Base-by-base conservation (phyloP, 106 monocot genomes). In the Cymbidium sinense region DNA sequence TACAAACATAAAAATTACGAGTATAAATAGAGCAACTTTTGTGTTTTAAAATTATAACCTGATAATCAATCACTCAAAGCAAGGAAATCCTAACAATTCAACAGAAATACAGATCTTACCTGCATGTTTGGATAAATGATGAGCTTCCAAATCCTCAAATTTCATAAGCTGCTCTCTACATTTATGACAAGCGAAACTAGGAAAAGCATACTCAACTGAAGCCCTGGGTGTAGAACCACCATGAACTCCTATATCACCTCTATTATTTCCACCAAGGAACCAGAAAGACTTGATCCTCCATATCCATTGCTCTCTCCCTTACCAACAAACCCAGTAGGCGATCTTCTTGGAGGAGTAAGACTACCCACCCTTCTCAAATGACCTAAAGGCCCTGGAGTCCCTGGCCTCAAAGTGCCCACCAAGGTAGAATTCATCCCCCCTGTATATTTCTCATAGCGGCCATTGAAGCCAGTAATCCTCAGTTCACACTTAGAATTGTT, bases 101-200 rank as follows among this genome's bases (percentile, higher is more conserved):
- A 7, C 47, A 47, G 15, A 47, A 13, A 47, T 47, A 47, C 13
- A 47, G 15, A 47, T 47, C 20, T 36, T 74, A 98, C 96, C 96
- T 76, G 96, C 93, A 86, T 98, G 96, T 50, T 98, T 91, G 81
- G 91, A 91, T n/a, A 98, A 84, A 80, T 94, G 91, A 82, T 94
- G 96, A 6, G 89, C 84, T 67, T 98, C 96, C 81, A 98, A 76
- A 12, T 75, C 85, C 37, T 90, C 88, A 88, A 88, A 82, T 77
- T 91, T 94, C 28, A 77, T 41, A 77, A 94, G 91, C 82, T 86
- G 83, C 76, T 98, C 96, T 28, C 91, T 90, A 82, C 96, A 98
- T 65, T 84, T 86, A 78, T 88, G 93, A 77, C 96, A 96, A 29
- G 81, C 81, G 17, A 89, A 71, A 12, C 18, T 20, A 61, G 75